phyloP scores from a whole-genome alignment of 2,329 filamentous ascomycete genomes.

The Aureobasidium sp. region DNA sequence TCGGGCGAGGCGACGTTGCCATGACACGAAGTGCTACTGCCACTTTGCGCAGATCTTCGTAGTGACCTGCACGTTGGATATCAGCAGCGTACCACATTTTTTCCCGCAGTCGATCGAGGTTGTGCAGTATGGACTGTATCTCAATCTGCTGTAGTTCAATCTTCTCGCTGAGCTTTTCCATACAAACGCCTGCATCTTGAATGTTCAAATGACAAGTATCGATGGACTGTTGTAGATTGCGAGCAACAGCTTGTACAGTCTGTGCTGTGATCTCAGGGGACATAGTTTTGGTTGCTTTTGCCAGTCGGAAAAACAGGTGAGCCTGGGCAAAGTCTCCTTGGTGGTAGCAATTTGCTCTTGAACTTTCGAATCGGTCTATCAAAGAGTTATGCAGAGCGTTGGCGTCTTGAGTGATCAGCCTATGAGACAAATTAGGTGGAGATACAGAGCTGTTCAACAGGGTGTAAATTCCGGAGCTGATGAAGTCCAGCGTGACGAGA shows the following conservation, averaged over 20 bases:
- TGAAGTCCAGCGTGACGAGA: not conserved
- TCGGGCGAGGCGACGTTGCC: conserved; percentile 51
- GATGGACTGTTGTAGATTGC: conserved; percentile 37
- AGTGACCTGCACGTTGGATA: conserved; percentile 80
- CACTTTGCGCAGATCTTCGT: conserved; percentile 80
- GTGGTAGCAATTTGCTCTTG: conserved; percentile 5
- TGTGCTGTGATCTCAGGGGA: conserved; percentile 57
- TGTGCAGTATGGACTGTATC: conserved; percentile 6
- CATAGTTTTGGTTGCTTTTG: conserved; percentile 38
- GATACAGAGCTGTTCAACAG: not conserved
- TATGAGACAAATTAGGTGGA: too few species aligned
- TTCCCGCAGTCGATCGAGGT: conserved; percentile 66
- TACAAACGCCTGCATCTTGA: conserved; percentile 69
- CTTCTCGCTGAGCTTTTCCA: conserved; percentile 76
- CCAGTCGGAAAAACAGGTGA: not conserved
- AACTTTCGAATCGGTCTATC: not conserved
- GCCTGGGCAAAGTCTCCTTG: conserved; percentile 8
- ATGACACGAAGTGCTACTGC: conserved; percentile 86
- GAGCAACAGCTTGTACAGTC: conserved; percentile 65
- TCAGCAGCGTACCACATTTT: conserved; percentile 99
- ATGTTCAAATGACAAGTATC: conserved; percentile 39
- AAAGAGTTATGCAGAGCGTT: not conserved
- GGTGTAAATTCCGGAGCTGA: not conserved
- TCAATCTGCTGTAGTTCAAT: conserved; percentile 70
- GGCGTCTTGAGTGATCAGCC: not conserved